Conservation (phyloP, 345 rosid species). For the Gynandropsis gynandra region DNA sequence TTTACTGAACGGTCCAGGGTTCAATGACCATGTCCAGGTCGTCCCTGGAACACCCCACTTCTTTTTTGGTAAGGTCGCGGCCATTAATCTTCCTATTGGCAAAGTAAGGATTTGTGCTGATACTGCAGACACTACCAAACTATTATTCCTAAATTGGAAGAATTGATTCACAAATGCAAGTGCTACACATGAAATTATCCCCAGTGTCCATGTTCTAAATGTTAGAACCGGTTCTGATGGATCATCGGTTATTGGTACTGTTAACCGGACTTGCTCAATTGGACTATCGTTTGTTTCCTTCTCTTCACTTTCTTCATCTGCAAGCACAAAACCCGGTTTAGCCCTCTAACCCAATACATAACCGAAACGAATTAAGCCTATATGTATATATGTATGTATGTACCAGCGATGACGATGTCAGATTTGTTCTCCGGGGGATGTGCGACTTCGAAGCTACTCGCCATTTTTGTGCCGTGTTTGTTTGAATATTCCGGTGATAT, state of each 20-base stretch:
- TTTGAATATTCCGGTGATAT: neutral
- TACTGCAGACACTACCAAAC: conserved; percentile 28
- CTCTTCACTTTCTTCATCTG: conserved; percentile 23
- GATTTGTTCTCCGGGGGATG: conserved; percentile 17
- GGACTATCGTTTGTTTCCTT: conserved; percentile 42
- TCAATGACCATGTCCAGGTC: conserved; percentile 35
- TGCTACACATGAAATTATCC: conserved; percentile 32
- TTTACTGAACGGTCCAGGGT: conserved; percentile 45
- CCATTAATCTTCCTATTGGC: conserved; percentile 45
- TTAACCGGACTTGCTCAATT: conserved; percentile 51
- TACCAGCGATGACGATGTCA: conserved; percentile 21
- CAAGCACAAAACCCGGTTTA: neutral
- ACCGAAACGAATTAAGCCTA: conserved; percentile 49
- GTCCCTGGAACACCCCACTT: conserved; percentile 29
- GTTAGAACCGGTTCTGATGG: conserved; percentile 39
- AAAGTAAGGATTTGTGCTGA: conserved; percentile 42
- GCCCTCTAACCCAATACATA: neutral
- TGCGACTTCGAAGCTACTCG: conserved; percentile 16
- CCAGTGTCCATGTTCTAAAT: conserved; percentile 54
- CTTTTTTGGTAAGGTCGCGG: conserved; percentile 37
- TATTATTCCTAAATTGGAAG: conserved; percentile 42
- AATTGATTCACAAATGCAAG: conserved; percentile 52
- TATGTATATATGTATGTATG: too few species aligned
- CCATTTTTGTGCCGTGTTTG: conserved; percentile 7
- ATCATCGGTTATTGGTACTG: conserved; percentile 47